These are phyloP conservation scores for Coemansia guatemalensis DNA, from an alignment of 192 early-diverging fungal genomes.

Conservation along the genomic window DNA sequence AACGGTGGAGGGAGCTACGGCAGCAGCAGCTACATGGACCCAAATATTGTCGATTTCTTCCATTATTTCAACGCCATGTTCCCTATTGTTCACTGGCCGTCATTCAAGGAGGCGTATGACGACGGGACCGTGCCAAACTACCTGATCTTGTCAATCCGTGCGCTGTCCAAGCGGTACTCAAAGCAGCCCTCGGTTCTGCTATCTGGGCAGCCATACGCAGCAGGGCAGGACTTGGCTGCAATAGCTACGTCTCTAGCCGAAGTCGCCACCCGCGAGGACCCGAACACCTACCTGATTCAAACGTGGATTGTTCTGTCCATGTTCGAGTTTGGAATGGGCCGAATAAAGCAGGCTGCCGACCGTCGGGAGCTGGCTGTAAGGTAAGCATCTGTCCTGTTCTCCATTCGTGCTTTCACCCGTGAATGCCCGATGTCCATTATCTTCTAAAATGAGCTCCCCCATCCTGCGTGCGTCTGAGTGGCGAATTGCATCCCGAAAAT, in stretches of 20 bases:
- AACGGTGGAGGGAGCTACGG: slow-evolving; percentile 1
- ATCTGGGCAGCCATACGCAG: slow-evolving; percentile 47
- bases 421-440: not conserved
- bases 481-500: not conserved
- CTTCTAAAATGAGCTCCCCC: not conserved
- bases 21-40: slow-evolving; percentile 47
- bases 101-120: slow-evolving; percentile 55
- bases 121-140: slow-evolving; percentile 56
- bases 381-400: slow-evolving; percentile 23
- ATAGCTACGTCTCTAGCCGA: slow-evolving; percentile 54
- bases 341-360: slow-evolving; percentile 49
- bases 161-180: slow-evolving; percentile 53
- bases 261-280: slow-evolving; percentile 52
- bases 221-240: slow-evolving; percentile 53
- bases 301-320: slow-evolving; percentile 54
- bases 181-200: slow-evolving; percentile 53
- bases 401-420: not conserved
- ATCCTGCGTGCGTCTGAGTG: not conserved
- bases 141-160: slow-evolving; percentile 53
- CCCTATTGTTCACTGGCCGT: slow-evolving; percentile 55
- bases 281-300: slow-evolving; percentile 56
- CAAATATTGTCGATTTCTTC: slow-evolving; percentile 54
- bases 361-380: slow-evolving; percentile 53
- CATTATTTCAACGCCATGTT: slow-evolving; percentile 55
- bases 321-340: slow-evolving; percentile 55